Evolutionary conservation across 225 moss, liverwort and hornwort species (phyloP).

Genomic region (Lunularia cruciata): DNA sequence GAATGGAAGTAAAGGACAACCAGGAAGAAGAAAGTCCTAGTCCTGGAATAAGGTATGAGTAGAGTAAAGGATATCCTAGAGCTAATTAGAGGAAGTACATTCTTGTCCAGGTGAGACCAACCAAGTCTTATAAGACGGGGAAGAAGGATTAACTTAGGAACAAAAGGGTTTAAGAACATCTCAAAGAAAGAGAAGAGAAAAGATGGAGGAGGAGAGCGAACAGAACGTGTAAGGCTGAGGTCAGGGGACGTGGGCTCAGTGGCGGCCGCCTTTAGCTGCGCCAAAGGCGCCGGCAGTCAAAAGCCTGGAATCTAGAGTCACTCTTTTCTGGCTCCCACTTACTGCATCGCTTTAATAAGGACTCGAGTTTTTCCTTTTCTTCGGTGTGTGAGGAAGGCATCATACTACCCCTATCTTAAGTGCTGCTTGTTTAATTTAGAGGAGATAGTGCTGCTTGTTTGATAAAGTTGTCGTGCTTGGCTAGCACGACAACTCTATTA

Average conservation of each 20-base stretch:
- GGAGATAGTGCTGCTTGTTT: no score
- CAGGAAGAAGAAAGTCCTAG: neutral
- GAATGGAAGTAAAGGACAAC: neutral
- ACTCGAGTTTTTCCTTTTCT: neutral
- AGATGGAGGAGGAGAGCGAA: neutral
- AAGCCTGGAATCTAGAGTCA: slow-evolving; percentile 22
- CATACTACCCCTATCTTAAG: neutral
- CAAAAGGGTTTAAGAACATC: no score
- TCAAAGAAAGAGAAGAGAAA: neutral
- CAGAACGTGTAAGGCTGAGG: neutral
- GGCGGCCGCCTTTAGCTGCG: slow-evolving; percentile 18
- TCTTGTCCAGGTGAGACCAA: neutral
- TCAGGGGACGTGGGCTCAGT: slow-evolving; percentile 16
- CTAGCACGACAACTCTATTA: no score
- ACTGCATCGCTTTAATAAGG: neutral
- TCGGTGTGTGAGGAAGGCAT: neutral
- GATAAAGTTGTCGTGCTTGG: no score
- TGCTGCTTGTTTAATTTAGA: neutral
- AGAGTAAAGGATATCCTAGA: neutral
- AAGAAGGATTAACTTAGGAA: no score
- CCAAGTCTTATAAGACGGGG: no score
- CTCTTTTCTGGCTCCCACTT: slow-evolving; percentile 2
- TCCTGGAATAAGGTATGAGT: neutral
- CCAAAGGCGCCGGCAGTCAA: slow-evolving; percentile 24
- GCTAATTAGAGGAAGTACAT: neutral